These are phyloP conservation scores for Hyaloscypha variabilis DNA, from an alignment of 495 filamentous ascomycete species.

Conservation along the genomic window DNA sequence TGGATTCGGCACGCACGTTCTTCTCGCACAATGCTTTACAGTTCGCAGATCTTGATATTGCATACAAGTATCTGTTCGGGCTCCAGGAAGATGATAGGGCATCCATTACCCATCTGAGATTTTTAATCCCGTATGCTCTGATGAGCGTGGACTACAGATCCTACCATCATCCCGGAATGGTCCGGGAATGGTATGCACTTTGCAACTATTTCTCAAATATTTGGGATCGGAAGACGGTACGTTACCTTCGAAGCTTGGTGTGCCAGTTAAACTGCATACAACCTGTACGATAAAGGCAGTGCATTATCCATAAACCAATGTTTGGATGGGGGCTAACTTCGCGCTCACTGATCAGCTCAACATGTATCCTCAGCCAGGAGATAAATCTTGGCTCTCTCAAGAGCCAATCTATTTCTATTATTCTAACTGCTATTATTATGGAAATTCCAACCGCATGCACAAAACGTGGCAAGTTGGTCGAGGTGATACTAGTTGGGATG, in stretches of 20 bases:
- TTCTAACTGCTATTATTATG: slow-evolving; percentile 40
- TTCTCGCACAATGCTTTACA: slow-evolving; percentile 19
- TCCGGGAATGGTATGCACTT: slow-evolving; percentile 7
- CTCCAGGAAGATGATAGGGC: slow-evolving; percentile 9
- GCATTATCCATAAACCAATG: too few species aligned
- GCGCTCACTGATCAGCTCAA: slow-evolving; percentile 8
- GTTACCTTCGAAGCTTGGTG: too few species aligned
- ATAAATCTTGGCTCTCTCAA: not conserved
- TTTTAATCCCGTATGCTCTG: slow-evolving; percentile 3
- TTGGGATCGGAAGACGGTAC: slow-evolving; percentile 16
- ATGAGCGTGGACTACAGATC: not conserved
- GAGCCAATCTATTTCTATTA: slow-evolving; percentile 14
- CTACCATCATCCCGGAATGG: too few species aligned
- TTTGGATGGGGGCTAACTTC: not conserved
- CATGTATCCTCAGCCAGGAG: slow-evolving; percentile 2
- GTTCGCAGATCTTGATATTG: slow-evolving; percentile 15
- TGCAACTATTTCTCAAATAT: slow-evolving; percentile 23
- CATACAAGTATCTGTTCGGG: slow-evolving; percentile 17
- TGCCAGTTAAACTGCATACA: too few species aligned
- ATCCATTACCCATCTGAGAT: slow-evolving; percentile 12
- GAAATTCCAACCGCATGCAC: slow-evolving; percentile 74
- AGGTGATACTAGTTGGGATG: slow-evolving; percentile 64
- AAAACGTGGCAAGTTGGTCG: slow-evolving; percentile 68
- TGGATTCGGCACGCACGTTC: not conserved
- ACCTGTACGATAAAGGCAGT: too few species aligned